Conservation (phyloP, 148 eudicot genomes). For the Heliosperma pusillum region DNA sequence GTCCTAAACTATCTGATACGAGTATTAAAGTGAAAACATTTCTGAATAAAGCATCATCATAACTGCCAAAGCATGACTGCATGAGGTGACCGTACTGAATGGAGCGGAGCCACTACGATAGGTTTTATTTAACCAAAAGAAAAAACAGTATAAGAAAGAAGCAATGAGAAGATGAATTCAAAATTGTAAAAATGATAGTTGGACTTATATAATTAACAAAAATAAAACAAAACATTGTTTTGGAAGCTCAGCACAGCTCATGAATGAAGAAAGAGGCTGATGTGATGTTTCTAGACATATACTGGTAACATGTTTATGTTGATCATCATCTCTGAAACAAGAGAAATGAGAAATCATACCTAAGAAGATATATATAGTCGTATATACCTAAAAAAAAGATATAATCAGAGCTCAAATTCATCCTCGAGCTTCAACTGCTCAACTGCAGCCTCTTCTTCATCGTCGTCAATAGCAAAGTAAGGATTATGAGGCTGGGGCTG, state of each 20-base stretch:
- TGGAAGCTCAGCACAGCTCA: neutral
- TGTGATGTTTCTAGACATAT: neutral
- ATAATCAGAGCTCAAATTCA: conserved; percentile 58
- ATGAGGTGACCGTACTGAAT: neutral
- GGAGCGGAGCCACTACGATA: neutral
- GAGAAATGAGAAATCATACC: neutral
- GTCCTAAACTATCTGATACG: neutral
- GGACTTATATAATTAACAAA: conserved; percentile 10
- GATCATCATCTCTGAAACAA: conserved; percentile 15
- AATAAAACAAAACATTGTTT: neutral
- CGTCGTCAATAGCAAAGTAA: conserved; percentile 68
- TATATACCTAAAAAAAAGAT: no score
- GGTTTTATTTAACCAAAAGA: neutral
- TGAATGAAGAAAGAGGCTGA: conserved; percentile 1
- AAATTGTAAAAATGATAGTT: neutral
- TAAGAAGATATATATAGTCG: no score
- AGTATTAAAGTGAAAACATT: no score
- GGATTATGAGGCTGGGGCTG: conserved; percentile 70
- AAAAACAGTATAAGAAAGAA: neutral
- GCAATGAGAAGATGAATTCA: neutral
- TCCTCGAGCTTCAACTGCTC: conserved; percentile 63
- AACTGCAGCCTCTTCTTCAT: conserved; percentile 79
- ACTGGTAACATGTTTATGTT: neutral
- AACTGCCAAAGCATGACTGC: no score
- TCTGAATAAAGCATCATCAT: no score